Evolutionary conservation across 805 yeast genomes (phyloP).

Genomic region (Cyberlindnera misumaiensis): DNA sequence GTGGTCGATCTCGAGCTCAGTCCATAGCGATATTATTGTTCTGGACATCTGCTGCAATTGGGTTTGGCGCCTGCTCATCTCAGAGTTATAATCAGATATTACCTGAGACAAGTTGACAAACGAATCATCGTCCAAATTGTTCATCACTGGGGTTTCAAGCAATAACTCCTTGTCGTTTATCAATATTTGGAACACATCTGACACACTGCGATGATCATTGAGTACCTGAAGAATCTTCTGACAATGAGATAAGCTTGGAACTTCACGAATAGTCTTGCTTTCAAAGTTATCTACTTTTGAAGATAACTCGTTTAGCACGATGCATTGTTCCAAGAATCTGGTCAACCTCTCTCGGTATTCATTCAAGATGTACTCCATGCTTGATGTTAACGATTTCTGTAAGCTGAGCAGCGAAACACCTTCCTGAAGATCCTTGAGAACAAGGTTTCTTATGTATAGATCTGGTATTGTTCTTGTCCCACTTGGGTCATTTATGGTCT

Average conservation of each 20-base stretch:
- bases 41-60: conserved; percentile 9
- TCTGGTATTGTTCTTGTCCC: conserved; percentile 36
- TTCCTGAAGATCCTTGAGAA: conserved; percentile 16
- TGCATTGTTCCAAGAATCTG: conserved; percentile 14
- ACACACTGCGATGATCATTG: conserved; percentile 2
- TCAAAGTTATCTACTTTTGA: conserved; percentile 10
- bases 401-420: conserved; percentile 28
- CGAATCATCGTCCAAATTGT: conserved; percentile 18
- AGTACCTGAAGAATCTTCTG: conserved; percentile 3
- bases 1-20: conserved; percentile 20
- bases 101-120: conserved; percentile 4
- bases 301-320: conserved; percentile 2
- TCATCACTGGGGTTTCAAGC: conserved; percentile 16
- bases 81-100: conserved; percentile 13
- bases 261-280: neutral
- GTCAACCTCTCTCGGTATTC: conserved; percentile 26
- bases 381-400: conserved; percentile 26
- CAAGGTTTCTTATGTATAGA: conserved; percentile 32
- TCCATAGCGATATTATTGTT: conserved; percentile 14
- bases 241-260: conserved; percentile 17
- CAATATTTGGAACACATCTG: conserved; percentile 18
- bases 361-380: conserved; percentile 25
- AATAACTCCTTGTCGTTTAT: conserved; percentile 14
- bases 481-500: conserved; percentile 28
- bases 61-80: conserved; percentile 12